Evolutionary conservation across 2,329 filamentous ascomycete genomes (phyloP).

Genomic region (Colletotrichum truncatum): DNA sequence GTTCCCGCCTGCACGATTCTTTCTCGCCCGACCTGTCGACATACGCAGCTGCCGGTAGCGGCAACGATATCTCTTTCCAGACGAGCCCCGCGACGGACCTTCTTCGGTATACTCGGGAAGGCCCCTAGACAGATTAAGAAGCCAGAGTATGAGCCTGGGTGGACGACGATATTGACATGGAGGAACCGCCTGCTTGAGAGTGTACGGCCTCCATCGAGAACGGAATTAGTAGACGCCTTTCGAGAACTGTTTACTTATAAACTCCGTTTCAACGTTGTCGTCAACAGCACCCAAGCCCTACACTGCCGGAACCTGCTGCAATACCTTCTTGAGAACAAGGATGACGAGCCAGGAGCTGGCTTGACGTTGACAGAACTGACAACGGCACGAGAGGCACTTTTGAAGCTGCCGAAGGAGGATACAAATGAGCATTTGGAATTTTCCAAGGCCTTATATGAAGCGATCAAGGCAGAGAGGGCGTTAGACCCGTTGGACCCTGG

Average conservation of each 20-base stretch:
- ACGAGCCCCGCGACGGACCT: constrained; percentile 48
- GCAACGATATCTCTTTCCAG: constrained; percentile 33
- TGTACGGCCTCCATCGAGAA: constrained; percentile 69
- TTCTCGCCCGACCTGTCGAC: constrained; percentile 36
- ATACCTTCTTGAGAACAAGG: constrained; percentile 60
- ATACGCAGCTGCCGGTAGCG: constrained; percentile 34
- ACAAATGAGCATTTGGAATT: constrained; percentile 57
- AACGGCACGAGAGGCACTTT: constrained; percentile 54
- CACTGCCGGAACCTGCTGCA: constrained; percentile 65
- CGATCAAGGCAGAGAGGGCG: constrained; percentile 32
- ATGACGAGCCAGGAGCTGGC: constrained; percentile 39
- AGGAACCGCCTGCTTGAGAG: constrained; percentile 69
- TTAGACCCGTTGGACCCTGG: constrained; percentile 19
- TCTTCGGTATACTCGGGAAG: constrained; percentile 72
- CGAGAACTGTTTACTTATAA: constrained; percentile 70
- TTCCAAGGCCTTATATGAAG: constrained; percentile 52
- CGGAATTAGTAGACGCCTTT: constrained; percentile 74
- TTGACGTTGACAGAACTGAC: constrained; percentile 52
- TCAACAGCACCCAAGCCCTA: constrained; percentile 74
- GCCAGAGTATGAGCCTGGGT: constrained; percentile 74
- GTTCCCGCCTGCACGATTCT: constrained; percentile 45
- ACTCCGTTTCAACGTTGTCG: constrained; percentile 51
- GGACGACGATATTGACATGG: constrained; percentile 76
- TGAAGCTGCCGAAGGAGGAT: constrained; percentile 52
- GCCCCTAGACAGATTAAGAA: constrained; percentile 67